A percentile compares a stretch with the other conserved stretches of the same genome.
Evolutionary conservation across 176 grass and related monocot species (phyloP).

Genomic region (Triticum turgidum): DNA sequence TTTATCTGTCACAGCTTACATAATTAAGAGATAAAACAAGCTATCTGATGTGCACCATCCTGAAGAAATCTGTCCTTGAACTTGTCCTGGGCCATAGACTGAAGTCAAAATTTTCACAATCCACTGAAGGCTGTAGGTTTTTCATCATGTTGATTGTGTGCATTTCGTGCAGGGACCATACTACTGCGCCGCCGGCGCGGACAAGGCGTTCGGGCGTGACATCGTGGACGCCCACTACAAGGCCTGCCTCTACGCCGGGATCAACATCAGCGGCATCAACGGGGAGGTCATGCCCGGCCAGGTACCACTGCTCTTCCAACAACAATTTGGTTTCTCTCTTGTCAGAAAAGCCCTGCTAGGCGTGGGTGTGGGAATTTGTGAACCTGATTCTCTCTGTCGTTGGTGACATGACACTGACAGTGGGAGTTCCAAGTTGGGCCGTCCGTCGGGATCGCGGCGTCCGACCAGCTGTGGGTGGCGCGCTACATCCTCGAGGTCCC

Average conservation of each 20-base stretch:
- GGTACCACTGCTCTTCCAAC: constrained; percentile 25
- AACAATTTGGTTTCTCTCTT: neutral
- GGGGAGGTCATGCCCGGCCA: constrained; percentile 99
- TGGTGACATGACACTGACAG: constrained; percentile 30
- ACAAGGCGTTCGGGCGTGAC: constrained; percentile 91
- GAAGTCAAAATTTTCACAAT: too few species aligned
- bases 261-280: constrained; percentile 98
- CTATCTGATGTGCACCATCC: too few species aligned
- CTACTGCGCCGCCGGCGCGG: constrained; percentile 79
- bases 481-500: constrained; percentile 85
- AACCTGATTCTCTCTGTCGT: neutral
- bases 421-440: constrained; percentile 99
- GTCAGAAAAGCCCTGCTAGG: neutral
- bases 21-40: neutral
- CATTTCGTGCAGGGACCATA: constrained; percentile 60
- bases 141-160: neutral
- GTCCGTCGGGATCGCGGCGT: constrained; percentile 76
- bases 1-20: too few species aligned
- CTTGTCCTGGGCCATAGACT: too few species aligned
- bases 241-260: constrained; percentile 83
- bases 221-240: constrained; percentile 98
- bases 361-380: constrained; percentile 1
- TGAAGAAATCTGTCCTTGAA: too few species aligned
- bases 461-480: constrained; percentile 70
- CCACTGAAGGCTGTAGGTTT: neutral